phyloP scores from a whole-genome alignment of 2,329 filamentous ascomycete species.

The Aspergillus novofumigatus region DNA sequence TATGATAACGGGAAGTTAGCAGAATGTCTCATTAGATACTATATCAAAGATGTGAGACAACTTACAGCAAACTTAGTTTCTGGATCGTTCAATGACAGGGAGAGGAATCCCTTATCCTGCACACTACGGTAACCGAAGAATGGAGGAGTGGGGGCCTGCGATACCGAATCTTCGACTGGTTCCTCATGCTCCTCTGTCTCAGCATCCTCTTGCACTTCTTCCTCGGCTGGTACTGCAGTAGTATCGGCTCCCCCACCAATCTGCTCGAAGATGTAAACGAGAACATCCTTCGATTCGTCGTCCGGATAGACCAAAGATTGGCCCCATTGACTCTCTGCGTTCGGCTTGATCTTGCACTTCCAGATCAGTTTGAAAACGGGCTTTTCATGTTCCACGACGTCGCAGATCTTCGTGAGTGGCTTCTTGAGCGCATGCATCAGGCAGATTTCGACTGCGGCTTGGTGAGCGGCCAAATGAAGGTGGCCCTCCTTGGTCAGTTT shows the following conservation, averaged over 20 bases:
- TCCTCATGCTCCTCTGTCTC: slow-evolving; percentile 13
- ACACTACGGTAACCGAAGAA: slow-evolving; percentile 22
- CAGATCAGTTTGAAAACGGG: slow-evolving; percentile 29
- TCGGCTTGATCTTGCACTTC: slow-evolving; percentile 28
- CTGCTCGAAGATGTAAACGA: slow-evolving; percentile 35
- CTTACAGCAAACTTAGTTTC: slow-evolving; percentile 70
- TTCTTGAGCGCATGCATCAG: slow-evolving; percentile 45
- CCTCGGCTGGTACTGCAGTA: slow-evolving; percentile 5
- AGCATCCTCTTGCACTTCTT: slow-evolving; percentile 7
- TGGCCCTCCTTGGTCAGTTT: slow-evolving; percentile 33
- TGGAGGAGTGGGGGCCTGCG: slow-evolving; percentile 13
- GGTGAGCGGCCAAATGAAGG: slow-evolving; percentile 46
- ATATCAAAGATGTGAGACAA: slow-evolving; percentile 15
- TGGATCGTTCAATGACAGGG: slow-evolving; percentile 53
- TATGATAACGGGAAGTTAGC: slow-evolving; percentile 36
- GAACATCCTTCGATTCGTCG: slow-evolving; percentile 25
- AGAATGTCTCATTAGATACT: slow-evolving; percentile 63
- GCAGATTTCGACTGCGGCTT: slow-evolving; percentile 55
- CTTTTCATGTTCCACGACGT: slow-evolving; percentile 27
- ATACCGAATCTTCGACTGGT: slow-evolving; percentile 22
- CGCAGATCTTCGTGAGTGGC: slow-evolving; percentile 31
- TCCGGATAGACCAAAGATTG: slow-evolving; percentile 30
- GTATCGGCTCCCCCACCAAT: slow-evolving; percentile 22
- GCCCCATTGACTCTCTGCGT: slow-evolving; percentile 19
- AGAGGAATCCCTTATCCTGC: slow-evolving; percentile 53